Percentiles rank a stretch among this genome's conserved stretches.
These are phyloP conservation scores for Blakeslea trispora DNA, from an alignment of 371 early-diverging fungal species.

Conservation along the genomic window DNA sequence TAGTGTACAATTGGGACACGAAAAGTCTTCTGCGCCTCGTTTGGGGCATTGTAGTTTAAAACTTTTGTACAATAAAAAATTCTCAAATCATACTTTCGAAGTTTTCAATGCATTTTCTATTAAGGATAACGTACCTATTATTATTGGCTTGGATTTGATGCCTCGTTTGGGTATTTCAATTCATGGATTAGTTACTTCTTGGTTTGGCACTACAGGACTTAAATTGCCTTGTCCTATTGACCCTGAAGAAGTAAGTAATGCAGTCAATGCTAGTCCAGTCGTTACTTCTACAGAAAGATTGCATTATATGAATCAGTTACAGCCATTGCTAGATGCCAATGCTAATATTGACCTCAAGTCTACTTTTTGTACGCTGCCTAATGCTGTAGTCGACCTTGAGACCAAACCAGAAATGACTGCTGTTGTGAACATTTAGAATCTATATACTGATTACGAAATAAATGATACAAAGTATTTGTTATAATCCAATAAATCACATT, in stretches of 20 bases:
- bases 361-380: no score
- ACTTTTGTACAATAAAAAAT: slow-evolving; percentile 11
- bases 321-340: not conserved
- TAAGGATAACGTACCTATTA: slow-evolving; percentile 1
- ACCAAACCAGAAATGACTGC: not conserved
- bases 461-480: no score
- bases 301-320: not conserved
- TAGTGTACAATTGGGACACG: slow-evolving; percentile 1
- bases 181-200: not conserved
- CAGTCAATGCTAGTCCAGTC: not conserved
- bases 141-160: slow-evolving; percentile 12
- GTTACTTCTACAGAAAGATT: not conserved
- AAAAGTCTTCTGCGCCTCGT: not conserved
- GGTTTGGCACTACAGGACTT: not conserved
- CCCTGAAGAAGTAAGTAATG: not conserved
- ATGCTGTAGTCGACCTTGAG: no score
- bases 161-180: not conserved
- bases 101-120: slow-evolving; percentile 11
- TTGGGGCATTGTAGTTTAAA: not conserved
- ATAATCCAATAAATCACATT: no score
- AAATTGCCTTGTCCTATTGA: slow-evolving; percentile 7
- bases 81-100: slow-evolving; percentile 9
- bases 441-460: no score
- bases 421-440: no score
- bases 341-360: no score